A percentile compares a stretch with the other conserved stretches of the same genome.
Evolutionary conservation across 768 basidiomycete species (phyloP).

Genomic region (Candolleomyces aberdarensis): DNA sequence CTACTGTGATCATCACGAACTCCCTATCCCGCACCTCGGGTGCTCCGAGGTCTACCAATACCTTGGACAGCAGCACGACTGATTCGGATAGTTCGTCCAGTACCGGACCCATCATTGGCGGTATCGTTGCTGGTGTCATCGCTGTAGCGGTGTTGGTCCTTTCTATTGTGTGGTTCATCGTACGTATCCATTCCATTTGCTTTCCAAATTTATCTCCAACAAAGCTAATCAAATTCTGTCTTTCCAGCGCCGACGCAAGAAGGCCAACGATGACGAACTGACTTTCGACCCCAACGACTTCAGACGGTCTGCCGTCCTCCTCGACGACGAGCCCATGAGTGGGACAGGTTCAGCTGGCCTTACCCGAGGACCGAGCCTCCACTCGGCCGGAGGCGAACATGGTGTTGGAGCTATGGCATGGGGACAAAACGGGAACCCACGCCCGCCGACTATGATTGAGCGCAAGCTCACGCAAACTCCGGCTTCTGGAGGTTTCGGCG

Average conservation of each 20-base stretch:
- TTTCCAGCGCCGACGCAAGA: conserved; percentile 43
- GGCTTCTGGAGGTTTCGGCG: conserved; percentile 12
- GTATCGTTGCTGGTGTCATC: conserved; percentile 43
- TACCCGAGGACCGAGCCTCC: background rate
- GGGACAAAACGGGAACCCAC: conserved; percentile 36
- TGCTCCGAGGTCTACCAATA: background rate
- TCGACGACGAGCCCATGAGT: conserved; percentile 47
- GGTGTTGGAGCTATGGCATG: no score
- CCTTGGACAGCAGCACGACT: background rate
- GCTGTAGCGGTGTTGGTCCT: conserved; percentile 40
- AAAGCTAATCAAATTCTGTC: conserved; percentile 1
- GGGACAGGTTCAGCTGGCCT: background rate
- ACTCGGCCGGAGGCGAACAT: background rate
- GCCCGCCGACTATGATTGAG: conserved; percentile 66
- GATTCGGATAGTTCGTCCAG: conserved; percentile 12
- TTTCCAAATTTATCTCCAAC: conserved; percentile 1
- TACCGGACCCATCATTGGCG: conserved; percentile 32
- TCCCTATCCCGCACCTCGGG: conserved; percentile 2
- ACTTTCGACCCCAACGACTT: conserved; percentile 56
- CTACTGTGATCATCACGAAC: background rate
- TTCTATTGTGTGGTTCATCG: conserved; percentile 45
- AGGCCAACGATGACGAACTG: conserved; percentile 30
- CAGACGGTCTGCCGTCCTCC: conserved; percentile 60
- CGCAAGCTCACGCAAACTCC: conserved; percentile 34
- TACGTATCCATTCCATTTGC: conserved; percentile 21